A percentile compares a stretch with the other conserved stretches of the same genome.
These are phyloP conservation scores for Cenchrus purpureus DNA, from an alignment of 176 grass and related monocot genomes.

Conservation along the genomic window DNA sequence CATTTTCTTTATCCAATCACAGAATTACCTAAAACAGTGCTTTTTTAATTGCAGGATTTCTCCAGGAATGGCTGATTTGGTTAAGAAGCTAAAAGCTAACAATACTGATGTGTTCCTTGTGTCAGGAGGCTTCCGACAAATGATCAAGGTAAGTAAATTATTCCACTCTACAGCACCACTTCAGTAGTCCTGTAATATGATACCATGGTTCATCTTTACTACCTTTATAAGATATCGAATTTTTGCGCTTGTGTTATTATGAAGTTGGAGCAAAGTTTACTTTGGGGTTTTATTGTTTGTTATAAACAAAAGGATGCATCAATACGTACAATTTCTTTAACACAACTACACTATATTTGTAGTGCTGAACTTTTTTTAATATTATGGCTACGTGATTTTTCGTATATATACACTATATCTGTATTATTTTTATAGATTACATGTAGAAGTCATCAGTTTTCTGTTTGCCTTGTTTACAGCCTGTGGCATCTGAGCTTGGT, in stretches of 20 bases:
- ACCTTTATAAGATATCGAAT: not conserved
- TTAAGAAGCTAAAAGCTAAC: constrained; percentile 74
- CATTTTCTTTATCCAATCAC: too few species aligned
- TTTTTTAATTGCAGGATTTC: constrained; percentile 71
- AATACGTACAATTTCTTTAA: not conserved
- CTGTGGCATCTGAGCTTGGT: constrained; percentile 79
- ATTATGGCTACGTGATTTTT: not conserved
- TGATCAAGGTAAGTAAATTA: constrained; percentile 82
- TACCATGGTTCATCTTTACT: not conserved
- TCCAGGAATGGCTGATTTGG: constrained; percentile 75
- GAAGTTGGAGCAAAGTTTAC: not conserved
- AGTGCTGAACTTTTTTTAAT: not conserved
- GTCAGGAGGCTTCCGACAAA: constrained; percentile 92
- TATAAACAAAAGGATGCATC: not conserved
- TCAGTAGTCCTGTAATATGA: not conserved
- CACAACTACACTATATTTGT: not conserved
- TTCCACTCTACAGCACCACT: not conserved
- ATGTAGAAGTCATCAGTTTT: constrained; percentile 24
- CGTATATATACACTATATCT: not conserved
- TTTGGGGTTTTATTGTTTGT: constrained; percentile 5
- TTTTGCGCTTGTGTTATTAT: not conserved
- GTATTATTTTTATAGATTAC: not conserved
- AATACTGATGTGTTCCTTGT: constrained; percentile 82
- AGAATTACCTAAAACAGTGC: not conserved
- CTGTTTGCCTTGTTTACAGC: constrained; percentile 51